These are phyloP conservation scores for Nicotiana rustica DNA, from an alignment of 305 asterid species.

Conservation along the genomic window DNA sequence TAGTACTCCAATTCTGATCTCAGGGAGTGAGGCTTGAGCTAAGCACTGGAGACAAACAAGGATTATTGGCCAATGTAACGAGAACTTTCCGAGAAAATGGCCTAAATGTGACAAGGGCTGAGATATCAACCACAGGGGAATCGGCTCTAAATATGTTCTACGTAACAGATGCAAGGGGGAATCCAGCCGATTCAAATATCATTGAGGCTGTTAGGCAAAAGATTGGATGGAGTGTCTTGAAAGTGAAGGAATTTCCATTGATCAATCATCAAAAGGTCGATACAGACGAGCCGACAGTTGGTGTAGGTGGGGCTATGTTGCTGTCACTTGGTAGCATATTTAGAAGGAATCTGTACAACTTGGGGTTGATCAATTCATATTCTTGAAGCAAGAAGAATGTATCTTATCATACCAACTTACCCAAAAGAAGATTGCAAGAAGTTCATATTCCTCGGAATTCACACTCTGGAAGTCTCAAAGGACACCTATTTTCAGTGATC, in stretches of 20 bases:
- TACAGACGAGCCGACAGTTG: constrained; percentile 36
- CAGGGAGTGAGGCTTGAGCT: constrained; percentile 90
- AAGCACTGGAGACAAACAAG: constrained; percentile 62
- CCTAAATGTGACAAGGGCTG: constrained; percentile 81
- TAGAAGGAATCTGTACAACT: constrained; percentile 68
- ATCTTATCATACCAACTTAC: constrained; percentile 14
- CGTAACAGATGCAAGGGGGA: constrained; percentile 68
- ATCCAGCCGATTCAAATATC: constrained; percentile 54
- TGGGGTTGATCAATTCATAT: constrained; percentile 72
- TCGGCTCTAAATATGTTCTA: constrained; percentile 61
- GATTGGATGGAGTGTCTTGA: constrained; percentile 65
- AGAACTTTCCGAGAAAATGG: constrained; percentile 94
- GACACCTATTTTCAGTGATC: constrained; percentile 40
- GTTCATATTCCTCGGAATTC: constrained; percentile 14
- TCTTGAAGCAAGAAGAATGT: constrained; percentile 47
- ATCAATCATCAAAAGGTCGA: constrained; percentile 48
- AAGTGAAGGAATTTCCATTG: constrained; percentile 67
- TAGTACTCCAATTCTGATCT: neutral
- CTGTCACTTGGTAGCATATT: constrained; percentile 75
- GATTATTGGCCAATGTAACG: constrained; percentile 81
- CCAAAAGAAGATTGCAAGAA: constrained; percentile 3
- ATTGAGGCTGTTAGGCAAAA: constrained; percentile 62
- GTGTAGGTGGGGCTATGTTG: constrained; percentile 64
- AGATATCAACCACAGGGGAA: constrained; percentile 66
- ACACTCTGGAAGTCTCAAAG: neutral